Evolutionary conservation across 2,329 filamentous ascomycete species (phyloP).

Genomic region (Dissoconium aciculare): DNA sequence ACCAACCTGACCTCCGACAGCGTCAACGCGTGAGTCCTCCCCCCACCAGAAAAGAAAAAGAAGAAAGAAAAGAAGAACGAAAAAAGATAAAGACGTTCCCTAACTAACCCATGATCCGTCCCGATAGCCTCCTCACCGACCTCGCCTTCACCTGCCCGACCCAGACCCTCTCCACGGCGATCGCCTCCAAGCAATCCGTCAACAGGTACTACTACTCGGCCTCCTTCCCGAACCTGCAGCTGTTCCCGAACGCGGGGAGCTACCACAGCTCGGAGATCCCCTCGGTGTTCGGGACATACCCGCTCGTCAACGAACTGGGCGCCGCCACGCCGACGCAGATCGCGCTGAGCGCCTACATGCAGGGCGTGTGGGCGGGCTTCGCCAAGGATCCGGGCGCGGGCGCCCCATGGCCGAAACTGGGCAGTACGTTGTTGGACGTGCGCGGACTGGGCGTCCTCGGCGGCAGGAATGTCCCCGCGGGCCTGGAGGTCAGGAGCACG

Average conservation of each 20-base stretch:
- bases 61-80: no score
- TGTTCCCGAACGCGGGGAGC: conserved; percentile 15
- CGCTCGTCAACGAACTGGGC: conserved; percentile 7
- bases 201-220: conserved; percentile 20
- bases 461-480: conserved; percentile 3
- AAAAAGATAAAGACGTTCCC: no score
- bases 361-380: conserved; percentile 11
- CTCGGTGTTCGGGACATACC: conserved; percentile 13
- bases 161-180: conserved; percentile 7
- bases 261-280: conserved; percentile 24
- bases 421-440: conserved; percentile 5
- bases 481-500: no score
- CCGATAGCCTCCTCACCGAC: conserved; percentile 6
- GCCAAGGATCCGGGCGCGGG: conserved; percentile 13
- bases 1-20: not conserved
- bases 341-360: conserved; percentile 12
- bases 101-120: no score
- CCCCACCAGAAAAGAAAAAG: no score
- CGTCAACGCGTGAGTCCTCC: conserved; percentile 1
- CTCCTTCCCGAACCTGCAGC: conserved; percentile 16
- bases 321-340: conserved; percentile 9
- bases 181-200: conserved; percentile 11
- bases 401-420: conserved; percentile 16
- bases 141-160: conserved; percentile 18
- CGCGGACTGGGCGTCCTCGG: conserved; percentile 9